A percentile compares a stretch with the other conserved stretches of the same genome.
Conservation (phyloP, 768 basidiomycete species). For the Rhizopogon sp. region DNA sequence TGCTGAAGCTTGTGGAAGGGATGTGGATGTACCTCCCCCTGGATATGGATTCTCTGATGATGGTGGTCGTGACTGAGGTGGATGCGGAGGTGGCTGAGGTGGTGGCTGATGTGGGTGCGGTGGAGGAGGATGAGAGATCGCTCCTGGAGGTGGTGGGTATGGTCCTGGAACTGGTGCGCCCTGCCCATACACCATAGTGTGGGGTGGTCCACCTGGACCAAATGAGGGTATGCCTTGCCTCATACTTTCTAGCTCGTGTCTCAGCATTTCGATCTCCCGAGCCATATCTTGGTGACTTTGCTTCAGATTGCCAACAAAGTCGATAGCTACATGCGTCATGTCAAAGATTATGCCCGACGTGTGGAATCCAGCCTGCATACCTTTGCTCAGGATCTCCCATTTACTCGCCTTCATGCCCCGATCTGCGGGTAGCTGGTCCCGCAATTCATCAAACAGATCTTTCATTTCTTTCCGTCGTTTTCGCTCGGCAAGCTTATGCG, state of each 20-base stretch:
- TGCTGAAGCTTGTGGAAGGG: slow-evolving; percentile 21
- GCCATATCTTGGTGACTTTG: slow-evolving; percentile 70
- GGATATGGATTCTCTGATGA: slow-evolving; percentile 59
- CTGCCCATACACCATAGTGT: slow-evolving; percentile 48
- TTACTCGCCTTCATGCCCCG: slow-evolving; percentile 96
- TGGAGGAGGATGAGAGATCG: slow-evolving; percentile 38
- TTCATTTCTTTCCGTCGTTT: slow-evolving; percentile 99
- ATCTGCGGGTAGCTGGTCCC: slow-evolving; percentile 89
- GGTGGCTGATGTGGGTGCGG: slow-evolving; percentile 28
- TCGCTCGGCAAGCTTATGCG: slow-evolving; percentile 95
- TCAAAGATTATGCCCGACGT: neutral
- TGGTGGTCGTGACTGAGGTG: slow-evolving; percentile 48
- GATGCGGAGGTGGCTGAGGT: slow-evolving; percentile 25
- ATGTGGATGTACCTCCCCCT: slow-evolving; percentile 31
- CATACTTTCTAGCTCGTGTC: slow-evolving; percentile 64
- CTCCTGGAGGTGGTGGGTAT: slow-evolving; percentile 40
- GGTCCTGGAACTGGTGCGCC: slow-evolving; percentile 38
- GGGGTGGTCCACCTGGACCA: slow-evolving; percentile 41
- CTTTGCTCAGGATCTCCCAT: slow-evolving; percentile 98
- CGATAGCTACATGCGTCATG: slow-evolving; percentile 56
- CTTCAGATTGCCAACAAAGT: slow-evolving; percentile 80
- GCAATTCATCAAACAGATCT: slow-evolving; percentile 93
- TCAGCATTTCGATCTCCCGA: slow-evolving; percentile 72
- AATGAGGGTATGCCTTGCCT: slow-evolving; percentile 58
- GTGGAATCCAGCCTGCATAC: slow-evolving; percentile 35